Base-by-base conservation (phyloP, 768 basidiomycete species). In the Lactifluus volemus region DNA sequence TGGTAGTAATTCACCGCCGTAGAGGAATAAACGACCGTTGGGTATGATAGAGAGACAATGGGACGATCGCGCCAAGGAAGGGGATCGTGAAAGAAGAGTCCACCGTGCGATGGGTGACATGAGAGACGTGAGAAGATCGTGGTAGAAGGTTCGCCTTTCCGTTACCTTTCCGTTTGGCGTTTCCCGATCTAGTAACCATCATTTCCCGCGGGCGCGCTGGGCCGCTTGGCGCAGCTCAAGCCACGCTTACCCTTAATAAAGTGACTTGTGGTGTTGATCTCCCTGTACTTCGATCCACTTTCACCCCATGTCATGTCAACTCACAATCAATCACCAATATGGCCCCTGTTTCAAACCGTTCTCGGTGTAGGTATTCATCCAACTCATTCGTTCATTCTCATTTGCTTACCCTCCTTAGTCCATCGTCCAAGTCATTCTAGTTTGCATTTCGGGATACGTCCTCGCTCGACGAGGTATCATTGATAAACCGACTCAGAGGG, bases 401-500 rank as follows among this genome's bases (percentile, higher is more conserved):
- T 50, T 3, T 1, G 11, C 14, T 42, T 9, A 58, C n/a, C 10
- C n/a, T 25, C 14, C 15, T 1, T 54, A 95, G 92, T 92, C 92
- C 9, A 93, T 96, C 63, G 76, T 90, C 34, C 85, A 96, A 73
- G 94, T 97, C 48, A 89, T 94, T 70, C 65, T 96, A 47, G 76
- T 94, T 60, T 95, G 92, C 75, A 69, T 90, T 4, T 86, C 89
- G 0, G 93, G 93, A 1, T 92, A 89, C 70, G 75, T 85, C 29
- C 84, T 98, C 42, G 91, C 95, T 1, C 72, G 78, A 57, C 79
- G 79, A 32, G 90, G 89, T 29, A 85, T 98, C 49, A 81, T 96
- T 17, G 93, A 98, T 70, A 93, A 92, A 70, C 82, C 81, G 61
- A 92, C 89, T 0, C 94, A 95, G 73, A 91, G 89, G 79, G 92